Base-by-base conservation (phyloP, 805 yeast genomes). In the Saccharomycopsis sp. region DNA sequence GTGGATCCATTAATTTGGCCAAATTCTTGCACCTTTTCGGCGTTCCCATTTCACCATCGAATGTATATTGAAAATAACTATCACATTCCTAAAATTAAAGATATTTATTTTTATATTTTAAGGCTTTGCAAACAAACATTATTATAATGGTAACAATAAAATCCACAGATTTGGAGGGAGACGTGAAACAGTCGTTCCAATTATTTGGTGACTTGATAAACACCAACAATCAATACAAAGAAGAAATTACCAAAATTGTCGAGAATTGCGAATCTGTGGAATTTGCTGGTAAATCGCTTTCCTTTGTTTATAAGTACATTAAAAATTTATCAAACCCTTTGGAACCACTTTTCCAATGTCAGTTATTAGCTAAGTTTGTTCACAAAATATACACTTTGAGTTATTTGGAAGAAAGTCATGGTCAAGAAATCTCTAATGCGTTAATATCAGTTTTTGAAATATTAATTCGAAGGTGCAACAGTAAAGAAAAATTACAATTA, bases 301-400 rank as follows among this genome's bases (percentile, higher is more conserved):
- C 19, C 17, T 40, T 40, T 26, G 26, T 21, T 11, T 8, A n/a
- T 14, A 16, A 11, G 13, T 40, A 40, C 23, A 26, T 33, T 14
- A 6, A 6, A 7, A 17, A 37, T 14, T 9, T n/a, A n/a, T 4
- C 40, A 16, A 26, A 37, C 19, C 17, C 21, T 16, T 6, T 41
- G 7, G 21, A 19, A 6, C 44, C 44, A 7, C 23, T 41, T 11
- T 24, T 41, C n/a, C 13, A 41, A 21, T 16, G 33, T 16, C 40
- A 34, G 40, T 5, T 41, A 4, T n/a, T 41, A n/a, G 13, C 31
- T 4, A 16, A 39, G 21, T 31, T 43, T 31, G 38, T 43, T 19
- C 36, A 28, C 11, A 29, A 43, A 28, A 5, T 43, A 4, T 26
- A 19, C 19, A 35, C 29, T n/a, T 14, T 43, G 13, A 21, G 26